Percentiles rank a stretch among this genome's conserved stretches.
These are phyloP conservation scores for Eucalyptus decipiens DNA, from an alignment of 345 rosid genomes.

Conservation along the genomic window DNA sequence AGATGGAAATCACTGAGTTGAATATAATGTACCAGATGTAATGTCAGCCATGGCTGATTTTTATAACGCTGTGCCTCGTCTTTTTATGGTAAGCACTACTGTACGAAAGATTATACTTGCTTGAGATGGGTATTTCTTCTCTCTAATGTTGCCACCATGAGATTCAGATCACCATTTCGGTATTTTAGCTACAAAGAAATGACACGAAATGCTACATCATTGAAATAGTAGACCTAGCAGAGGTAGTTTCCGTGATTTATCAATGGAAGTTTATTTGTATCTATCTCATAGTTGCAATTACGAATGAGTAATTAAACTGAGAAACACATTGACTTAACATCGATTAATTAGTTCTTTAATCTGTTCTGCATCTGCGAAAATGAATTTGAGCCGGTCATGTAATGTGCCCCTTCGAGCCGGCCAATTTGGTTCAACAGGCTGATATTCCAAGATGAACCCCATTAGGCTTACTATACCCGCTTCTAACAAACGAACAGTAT, in stretches of 20 bases:
- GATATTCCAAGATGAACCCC: background rate
- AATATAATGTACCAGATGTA: background rate
- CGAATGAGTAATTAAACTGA: background rate
- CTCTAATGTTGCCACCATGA: background rate
- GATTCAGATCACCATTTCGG: background rate
- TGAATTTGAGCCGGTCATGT: background rate
- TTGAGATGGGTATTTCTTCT: background rate
- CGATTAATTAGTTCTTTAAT: background rate
- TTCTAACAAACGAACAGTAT: background rate
- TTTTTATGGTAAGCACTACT: background rate
- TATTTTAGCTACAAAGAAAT: background rate
- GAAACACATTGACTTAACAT: background rate
- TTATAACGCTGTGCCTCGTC: background rate
- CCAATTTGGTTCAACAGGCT: background rate
- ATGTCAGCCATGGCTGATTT: background rate
- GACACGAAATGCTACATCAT: background rate
- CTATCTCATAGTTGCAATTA: background rate
- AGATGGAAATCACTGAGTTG: background rate
- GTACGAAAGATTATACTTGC: background rate
- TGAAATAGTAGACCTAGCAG: background rate
- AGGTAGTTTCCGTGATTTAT: background rate
- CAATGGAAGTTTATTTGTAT: background rate
- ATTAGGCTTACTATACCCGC: background rate
- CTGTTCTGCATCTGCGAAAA: background rate
- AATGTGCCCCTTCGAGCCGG: background rate